Percentiles rank a stretch among this genome's conserved stretches.
Conservation (phyloP, 164 flowering plant genomes). For the Aristolochia contorta region DNA sequence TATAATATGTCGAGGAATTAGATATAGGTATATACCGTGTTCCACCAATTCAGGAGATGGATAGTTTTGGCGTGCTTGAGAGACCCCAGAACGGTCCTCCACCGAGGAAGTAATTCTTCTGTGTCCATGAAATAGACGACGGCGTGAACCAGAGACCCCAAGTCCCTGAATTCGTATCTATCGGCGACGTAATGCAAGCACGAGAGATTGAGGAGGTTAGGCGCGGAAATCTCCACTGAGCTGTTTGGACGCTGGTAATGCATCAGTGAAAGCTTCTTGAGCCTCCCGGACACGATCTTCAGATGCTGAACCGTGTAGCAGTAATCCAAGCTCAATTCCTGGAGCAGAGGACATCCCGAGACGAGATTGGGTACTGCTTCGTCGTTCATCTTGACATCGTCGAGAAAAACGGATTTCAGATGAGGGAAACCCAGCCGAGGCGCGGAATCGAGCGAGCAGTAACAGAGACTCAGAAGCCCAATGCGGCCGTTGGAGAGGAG, state of each 20-base stretch:
- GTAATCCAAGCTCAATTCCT: not conserved
- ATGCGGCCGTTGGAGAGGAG: not conserved
- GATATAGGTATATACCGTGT: not conserved
- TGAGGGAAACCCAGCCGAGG: not conserved
- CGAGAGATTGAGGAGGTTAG: not conserved
- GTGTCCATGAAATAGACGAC: not conserved
- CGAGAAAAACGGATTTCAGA: not conserved
- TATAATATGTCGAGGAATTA: no score
- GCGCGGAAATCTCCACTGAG: not conserved
- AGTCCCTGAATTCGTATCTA: not conserved
- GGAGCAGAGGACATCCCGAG: not conserved
- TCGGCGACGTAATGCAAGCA: no score
- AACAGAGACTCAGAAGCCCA: not conserved
- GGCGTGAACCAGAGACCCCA: not conserved
- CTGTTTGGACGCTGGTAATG: not conserved
- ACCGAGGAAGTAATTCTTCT: not conserved
- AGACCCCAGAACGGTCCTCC: not conserved
- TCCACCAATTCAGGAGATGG: not conserved
- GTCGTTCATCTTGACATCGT: not conserved
- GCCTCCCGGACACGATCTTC: not conserved
- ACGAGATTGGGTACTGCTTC: not conserved
- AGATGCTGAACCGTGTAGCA: not conserved
- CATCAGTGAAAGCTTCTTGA: not conserved
- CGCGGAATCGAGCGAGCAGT: not conserved
- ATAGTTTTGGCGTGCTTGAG: not conserved